phyloP scores from a whole-genome alignment of 2,329 filamentous ascomycete genomes.

The Fusarium multiceps region DNA sequence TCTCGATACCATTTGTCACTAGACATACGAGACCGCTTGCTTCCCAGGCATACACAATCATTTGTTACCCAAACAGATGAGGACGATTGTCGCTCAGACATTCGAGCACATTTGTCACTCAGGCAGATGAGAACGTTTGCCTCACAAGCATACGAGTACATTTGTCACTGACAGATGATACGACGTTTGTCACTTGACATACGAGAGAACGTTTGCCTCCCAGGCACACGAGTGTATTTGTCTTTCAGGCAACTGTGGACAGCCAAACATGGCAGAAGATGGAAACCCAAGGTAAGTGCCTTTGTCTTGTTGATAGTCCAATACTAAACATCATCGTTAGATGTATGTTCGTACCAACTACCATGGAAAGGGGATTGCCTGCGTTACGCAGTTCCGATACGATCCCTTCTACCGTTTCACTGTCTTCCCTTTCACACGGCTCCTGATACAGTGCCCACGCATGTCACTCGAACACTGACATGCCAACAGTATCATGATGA shows the following conservation, averaged over 20 bases:
- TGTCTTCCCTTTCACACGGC: neutral
- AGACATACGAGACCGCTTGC: no score
- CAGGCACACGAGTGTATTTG: neutral
- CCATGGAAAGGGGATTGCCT: neutral
- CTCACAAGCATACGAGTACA: no score
- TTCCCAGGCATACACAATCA: no score
- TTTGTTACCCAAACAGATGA: no score
- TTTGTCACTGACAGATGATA: no score
- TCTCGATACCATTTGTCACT: no score
- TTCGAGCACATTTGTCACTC: no score
- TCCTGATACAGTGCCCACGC: neutral
- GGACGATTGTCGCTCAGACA: no score
- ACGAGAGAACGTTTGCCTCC: no score
- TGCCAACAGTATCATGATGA: neutral
- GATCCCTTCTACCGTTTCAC: neutral
- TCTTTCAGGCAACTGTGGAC: neutral
- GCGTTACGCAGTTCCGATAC: neutral
- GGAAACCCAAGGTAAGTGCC: neutral
- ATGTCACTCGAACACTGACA: neutral
- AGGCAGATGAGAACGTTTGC: no score
- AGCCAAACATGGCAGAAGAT: neutral
- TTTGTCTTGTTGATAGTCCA: neutral
- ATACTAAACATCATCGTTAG: neutral
- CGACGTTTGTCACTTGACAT: no score
- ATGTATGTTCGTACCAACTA: neutral